These are phyloP conservation scores for Aspergillus bertholletiae DNA, from an alignment of 495 filamentous ascomycete species.

Conservation along the genomic window DNA sequence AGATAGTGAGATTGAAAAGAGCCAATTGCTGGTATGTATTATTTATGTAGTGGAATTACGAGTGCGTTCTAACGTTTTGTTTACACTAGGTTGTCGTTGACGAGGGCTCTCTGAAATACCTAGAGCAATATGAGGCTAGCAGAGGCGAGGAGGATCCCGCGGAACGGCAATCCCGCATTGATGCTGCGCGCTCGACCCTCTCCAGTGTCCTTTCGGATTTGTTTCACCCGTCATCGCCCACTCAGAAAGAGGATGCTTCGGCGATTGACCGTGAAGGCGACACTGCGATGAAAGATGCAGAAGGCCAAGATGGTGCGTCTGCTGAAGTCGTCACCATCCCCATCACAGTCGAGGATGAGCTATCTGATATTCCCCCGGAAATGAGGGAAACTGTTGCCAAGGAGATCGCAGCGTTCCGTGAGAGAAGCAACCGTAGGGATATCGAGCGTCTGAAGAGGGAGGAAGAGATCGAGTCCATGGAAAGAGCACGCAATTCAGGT, in stretches of 20 bases:
- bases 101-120: slow-evolving; percentile 70
- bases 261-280: slow-evolving; percentile 63
- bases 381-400: slow-evolving; percentile 95
- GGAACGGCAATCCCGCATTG: slow-evolving; percentile 62
- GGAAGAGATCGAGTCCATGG: slow-evolving; percentile 88
- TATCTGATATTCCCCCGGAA: slow-evolving; percentile 92
- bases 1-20: slow-evolving; percentile 63
- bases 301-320: slow-evolving; percentile 45
- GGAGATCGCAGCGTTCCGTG: slow-evolving; percentile 91
- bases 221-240: slow-evolving; percentile 59
- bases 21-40: slow-evolving; percentile 55
- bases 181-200: slow-evolving; percentile 62
- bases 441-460: slow-evolving; percentile 81
- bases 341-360: slow-evolving; percentile 84
- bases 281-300: slow-evolving; percentile 63
- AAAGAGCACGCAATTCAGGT: slow-evolving; percentile 68
- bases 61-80: not conserved
- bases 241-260: slow-evolving; percentile 46
- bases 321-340: slow-evolving; percentile 89
- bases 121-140: slow-evolving; percentile 71
- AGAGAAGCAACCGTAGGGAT: slow-evolving; percentile 82
- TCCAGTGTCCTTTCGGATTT: slow-evolving; percentile 65
- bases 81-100: slow-evolving; percentile 66
- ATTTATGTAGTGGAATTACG: not conserved
- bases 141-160: slow-evolving; percentile 63